These are phyloP conservation scores for Lathyrus oleraceus DNA, from an alignment of 306 rosid species.

Conservation along the genomic window DNA sequence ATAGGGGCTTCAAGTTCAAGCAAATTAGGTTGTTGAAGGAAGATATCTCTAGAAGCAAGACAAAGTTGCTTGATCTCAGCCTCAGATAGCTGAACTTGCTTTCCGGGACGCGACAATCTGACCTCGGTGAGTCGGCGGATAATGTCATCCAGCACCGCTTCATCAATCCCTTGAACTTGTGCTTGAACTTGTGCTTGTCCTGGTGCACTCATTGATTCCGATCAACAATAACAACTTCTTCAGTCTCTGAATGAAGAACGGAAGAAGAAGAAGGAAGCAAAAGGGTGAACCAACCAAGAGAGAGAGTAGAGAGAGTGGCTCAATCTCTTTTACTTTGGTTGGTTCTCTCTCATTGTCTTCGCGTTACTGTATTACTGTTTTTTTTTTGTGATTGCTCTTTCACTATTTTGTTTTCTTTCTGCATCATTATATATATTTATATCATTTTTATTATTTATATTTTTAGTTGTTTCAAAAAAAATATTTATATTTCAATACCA, in stretches of 20 bases:
- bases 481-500: no score
- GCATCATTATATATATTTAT: background rate
- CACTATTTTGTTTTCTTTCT: background rate
- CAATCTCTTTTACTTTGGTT: background rate
- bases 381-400: background rate
- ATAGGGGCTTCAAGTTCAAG: conserved; percentile 97
- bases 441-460: background rate
- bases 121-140: conserved; percentile 83
- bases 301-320: background rate
- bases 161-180: conserved; percentile 54
- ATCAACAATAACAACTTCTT: background rate
- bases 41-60: conserved; percentile 71
- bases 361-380: background rate
- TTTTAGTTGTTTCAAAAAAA: background rate
- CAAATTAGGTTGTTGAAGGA: conserved; percentile 78
- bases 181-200: conserved; percentile 26
- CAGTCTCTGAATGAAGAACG: no score
- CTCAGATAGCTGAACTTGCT: conserved; percentile 91
- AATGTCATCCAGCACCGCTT: conserved; percentile 80
- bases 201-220: conserved; percentile 53
- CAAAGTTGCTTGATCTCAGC: conserved; percentile 94
- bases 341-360: conserved; percentile 13
- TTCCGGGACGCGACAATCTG: conserved; percentile 76
- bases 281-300: conserved; percentile 43
- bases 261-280: background rate